Evolutionary conservation across 2,329 filamentous ascomycete genomes (phyloP).

Genomic region (Fusarium devonianum): DNA sequence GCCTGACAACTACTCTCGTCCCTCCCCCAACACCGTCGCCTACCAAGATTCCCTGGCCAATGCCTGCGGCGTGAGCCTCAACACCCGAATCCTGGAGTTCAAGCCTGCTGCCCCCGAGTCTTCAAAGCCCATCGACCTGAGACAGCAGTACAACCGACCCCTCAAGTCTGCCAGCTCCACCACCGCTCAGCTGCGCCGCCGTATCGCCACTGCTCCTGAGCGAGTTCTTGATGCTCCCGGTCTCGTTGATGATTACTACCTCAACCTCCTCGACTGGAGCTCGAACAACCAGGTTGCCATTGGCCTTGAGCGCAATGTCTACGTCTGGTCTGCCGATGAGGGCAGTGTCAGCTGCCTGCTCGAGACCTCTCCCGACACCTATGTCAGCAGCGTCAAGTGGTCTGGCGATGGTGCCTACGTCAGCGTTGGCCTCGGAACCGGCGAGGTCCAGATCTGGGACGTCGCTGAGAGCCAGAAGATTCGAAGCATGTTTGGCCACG

Average conservation of each 20-base stretch:
- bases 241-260: conserved; percentile 97
- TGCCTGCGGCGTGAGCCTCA: conserved; percentile 90
- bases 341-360: conserved; percentile 88
- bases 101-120: conserved; percentile 98
- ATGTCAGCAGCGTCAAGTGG: conserved; percentile 99
- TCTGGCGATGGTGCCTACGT: conserved; percentile 97
- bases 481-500: conserved; percentile 97
- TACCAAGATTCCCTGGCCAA: conserved; percentile 91
- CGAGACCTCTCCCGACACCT: conserved; percentile 88
- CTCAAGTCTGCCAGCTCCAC: conserved; percentile 77
- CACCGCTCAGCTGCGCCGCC: conserved; percentile 86
- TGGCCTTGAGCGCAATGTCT: conserved; percentile 94
- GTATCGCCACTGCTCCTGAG: conserved; percentile 93
- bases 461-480: conserved; percentile 94
- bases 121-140: conserved; percentile 95
- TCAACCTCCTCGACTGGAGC: conserved; percentile 98
- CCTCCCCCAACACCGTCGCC: conserved; percentile 85
- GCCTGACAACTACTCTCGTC: conserved; percentile 72
- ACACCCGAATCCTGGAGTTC: conserved; percentile 95
- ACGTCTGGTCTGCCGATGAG: conserved; percentile 97
- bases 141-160: conserved; percentile 97
- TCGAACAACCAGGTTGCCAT: conserved; percentile 98
- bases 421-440: conserved; percentile 90
- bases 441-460: conserved; percentile 99
- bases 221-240: conserved; percentile 95